These are phyloP conservation scores for Cryptosporidium felis DNA, from an alignment of 169 alveolate species.

Conservation along the genomic window DNA sequence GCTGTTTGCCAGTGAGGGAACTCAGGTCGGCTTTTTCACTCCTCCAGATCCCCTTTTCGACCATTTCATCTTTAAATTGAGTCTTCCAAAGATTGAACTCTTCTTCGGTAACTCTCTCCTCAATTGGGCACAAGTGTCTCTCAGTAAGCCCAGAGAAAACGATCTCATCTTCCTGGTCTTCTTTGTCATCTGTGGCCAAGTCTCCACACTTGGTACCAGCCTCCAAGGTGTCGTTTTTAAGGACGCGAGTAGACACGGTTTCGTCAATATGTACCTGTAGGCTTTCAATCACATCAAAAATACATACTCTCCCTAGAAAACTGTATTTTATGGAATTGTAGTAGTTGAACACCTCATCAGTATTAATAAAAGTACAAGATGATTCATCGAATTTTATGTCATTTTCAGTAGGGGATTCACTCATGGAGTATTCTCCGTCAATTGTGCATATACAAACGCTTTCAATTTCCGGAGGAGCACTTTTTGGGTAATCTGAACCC, in stretches of 20 bases:
- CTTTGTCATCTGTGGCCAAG: neutral
- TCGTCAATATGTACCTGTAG: slow-evolving; percentile 32
- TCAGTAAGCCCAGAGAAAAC: slow-evolving; percentile 20
- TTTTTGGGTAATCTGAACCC: slow-evolving; percentile 24
- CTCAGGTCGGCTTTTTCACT: neutral
- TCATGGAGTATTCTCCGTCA: slow-evolving; percentile 18
- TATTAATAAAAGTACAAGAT: neutral
- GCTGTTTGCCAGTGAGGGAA: slow-evolving; percentile 53
- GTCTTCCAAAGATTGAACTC: slow-evolving; percentile 53
- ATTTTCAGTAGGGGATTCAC: slow-evolving; percentile 17
- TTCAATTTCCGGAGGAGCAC: slow-evolving; percentile 8
- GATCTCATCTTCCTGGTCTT: neutral
- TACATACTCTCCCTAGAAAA: slow-evolving; percentile 52
- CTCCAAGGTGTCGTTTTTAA: neutral
- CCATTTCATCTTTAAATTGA: slow-evolving; percentile 40
- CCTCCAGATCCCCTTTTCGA: slow-evolving; percentile 64
- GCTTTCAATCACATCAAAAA: slow-evolving; percentile 45
- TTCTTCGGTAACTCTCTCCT: slow-evolving; percentile 32
- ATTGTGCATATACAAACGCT: neutral
- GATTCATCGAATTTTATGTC: neutral
- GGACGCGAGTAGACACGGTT: neutral
- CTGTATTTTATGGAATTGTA: slow-evolving; percentile 8
- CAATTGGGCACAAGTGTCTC: slow-evolving; percentile 14
- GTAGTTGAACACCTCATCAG: slow-evolving; percentile 14
- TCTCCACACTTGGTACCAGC: neutral